Base-by-base conservation (phyloP, 495 filamentous ascomycete genomes). In the Tuber brumale region DNA sequence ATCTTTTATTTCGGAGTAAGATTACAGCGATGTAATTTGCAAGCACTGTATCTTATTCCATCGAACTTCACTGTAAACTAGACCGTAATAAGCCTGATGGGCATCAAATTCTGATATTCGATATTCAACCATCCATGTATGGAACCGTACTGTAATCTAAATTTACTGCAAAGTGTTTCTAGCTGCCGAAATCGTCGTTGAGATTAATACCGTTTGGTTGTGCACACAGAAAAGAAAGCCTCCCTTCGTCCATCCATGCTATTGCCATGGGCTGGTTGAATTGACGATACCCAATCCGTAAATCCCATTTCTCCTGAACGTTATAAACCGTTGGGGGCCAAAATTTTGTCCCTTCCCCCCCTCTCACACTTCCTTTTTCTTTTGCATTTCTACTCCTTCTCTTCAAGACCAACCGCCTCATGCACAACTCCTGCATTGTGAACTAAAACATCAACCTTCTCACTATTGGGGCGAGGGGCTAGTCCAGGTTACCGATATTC, bases 401-500 rank as follows among this genome's bases (percentile, higher is more conserved):
- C 21, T n/a, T 16, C 23, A 23, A 18, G 31, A 31, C 74, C 1
- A 42, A 18, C 27, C 27, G 57, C 57, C 57, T 35, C n/a, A 16
- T 72, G 10, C 43, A 21, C 57, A n/a, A 1, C 27, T 41, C 48
- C 45, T 66, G 21, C 66, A 45, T 39, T 27, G 16, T 66, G 57
- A 66, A 35, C 27, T 27, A 66, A 76, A 70, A 46, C 71, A 19
- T 48, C 48, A 21, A 73, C 57, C 27, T 45, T 19, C 19, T 72
- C 51, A 71, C 46, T 37, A 42, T n/a, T 44, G 37, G 75, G 51
- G 48, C 57, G 57, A 61, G 27, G 57, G 12, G 27, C 31, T 0
- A 5, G 12, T 14, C 27, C 7, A 27, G n/a, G 51, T 31, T 16
- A 61, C n/a, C 57, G 5, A 7, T 35, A 66, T 18, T 66, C 27